phyloP scores from a whole-genome alignment of 2,329 filamentous ascomycete genomes.

The Coniosporium uncinatum region DNA sequence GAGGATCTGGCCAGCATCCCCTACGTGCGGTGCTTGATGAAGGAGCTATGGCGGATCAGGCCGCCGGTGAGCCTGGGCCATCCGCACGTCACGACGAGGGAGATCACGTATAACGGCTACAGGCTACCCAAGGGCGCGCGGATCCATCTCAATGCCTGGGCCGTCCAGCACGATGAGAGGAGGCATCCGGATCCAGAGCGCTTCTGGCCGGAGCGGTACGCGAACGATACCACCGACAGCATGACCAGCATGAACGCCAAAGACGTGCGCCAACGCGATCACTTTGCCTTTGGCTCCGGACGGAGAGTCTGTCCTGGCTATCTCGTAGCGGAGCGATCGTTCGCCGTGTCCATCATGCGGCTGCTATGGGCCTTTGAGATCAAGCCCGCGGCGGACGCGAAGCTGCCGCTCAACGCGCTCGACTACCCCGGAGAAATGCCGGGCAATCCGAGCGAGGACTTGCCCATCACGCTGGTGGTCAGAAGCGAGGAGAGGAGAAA shows the following conservation, averaged over 20 bases:
- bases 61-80: conserved; percentile 13
- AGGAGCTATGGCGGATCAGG: conserved; percentile 20
- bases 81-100: conserved; percentile 17
- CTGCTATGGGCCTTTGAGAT: conserved; percentile 20
- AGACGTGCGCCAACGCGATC: conserved; percentile 14
- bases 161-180: conserved; percentile 18
- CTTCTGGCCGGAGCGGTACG: conserved; percentile 22
- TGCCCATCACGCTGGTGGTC: no score
- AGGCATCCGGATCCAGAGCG: conserved; percentile 16
- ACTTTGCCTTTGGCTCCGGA: conserved; percentile 17
- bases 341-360: conserved; percentile 12
- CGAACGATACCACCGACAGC: conserved; percentile 15
- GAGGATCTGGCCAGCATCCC: conserved; percentile 15
- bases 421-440: no score
- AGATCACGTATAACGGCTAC: conserved; percentile 21
- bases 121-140: conserved; percentile 24
- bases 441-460: no score
- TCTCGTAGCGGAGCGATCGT: conserved; percentile 15
- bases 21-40: conserved; percentile 18
- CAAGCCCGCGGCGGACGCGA: conserved; percentile 4
- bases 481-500: no score
- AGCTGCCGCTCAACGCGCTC: no score
- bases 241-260: conserved; percentile 6
- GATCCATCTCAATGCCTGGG: conserved; percentile 12
- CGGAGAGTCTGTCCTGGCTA: conserved; percentile 16